Evolutionary conservation across 208 protist genomes (phyloP).

Genomic region (Trypanosoma cruzi): DNA sequence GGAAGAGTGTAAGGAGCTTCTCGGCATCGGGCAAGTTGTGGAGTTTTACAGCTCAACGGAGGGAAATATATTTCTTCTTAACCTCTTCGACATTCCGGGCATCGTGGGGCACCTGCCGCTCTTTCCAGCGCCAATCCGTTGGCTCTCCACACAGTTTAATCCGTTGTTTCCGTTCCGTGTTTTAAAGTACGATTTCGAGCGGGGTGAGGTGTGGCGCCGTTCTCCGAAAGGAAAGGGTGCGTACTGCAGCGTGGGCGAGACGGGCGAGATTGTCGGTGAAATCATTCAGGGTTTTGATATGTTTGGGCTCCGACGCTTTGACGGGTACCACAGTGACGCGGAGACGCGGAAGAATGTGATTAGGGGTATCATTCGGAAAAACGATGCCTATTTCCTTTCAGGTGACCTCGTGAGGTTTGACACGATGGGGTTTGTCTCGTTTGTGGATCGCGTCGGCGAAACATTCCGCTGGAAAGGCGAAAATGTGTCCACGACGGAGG

Average conservation of each 20-base stretch:
- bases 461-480: slow-evolving; percentile 88
- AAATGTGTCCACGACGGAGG: slow-evolving; percentile 79
- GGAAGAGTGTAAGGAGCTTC: slow-evolving; percentile 46
- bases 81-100: slow-evolving; percentile 52
- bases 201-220: slow-evolving; percentile 51
- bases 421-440: slow-evolving; percentile 61
- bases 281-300: slow-evolving; percentile 63
- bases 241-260: slow-evolving; percentile 39
- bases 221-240: slow-evolving; percentile 39
- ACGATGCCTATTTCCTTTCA: slow-evolving; percentile 67
- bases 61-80: slow-evolving; percentile 68
- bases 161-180: slow-evolving; percentile 54
- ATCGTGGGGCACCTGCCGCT: slow-evolving; percentile 64
- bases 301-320: slow-evolving; percentile 65
- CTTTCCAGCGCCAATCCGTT: slow-evolving; percentile 35
- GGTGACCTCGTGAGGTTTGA: slow-evolving; percentile 69
- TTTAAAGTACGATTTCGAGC: slow-evolving; percentile 45
- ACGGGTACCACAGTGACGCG: slow-evolving; percentile 59
- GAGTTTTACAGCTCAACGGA: slow-evolving; percentile 94
- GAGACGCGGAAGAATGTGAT: slow-evolving; percentile 50
- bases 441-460: slow-evolving; percentile 80
- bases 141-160: slow-evolving; percentile 38
- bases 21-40: slow-evolving; percentile 54
- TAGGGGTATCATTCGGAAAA: slow-evolving; percentile 42
- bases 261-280: slow-evolving; percentile 51